Base-by-base conservation (phyloP, 2,329 filamentous ascomycete genomes). In the Neopestalotiopsis sp. region DNA sequence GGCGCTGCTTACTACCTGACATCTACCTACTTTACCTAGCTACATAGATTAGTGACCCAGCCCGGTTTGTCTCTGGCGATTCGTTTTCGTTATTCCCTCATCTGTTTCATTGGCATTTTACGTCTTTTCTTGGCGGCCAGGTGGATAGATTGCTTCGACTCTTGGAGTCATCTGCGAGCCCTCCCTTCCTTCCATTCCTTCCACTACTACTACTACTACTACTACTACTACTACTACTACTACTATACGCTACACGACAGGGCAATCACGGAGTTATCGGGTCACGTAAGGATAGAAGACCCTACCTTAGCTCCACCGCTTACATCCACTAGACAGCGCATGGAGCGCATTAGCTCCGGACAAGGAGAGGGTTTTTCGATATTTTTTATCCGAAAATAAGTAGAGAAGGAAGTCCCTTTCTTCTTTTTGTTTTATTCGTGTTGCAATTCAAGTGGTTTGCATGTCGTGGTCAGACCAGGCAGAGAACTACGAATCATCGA, bases 311-410 rank as follows among this genome's bases (percentile, higher is more conserved):
- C 63, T 34, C 63, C 63, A 66, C 49, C 42, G 24, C 45, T 28
- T 52, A 62, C 59, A 38, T 42, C 17, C 45, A 52, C 45, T 52
- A 52, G 45, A 52, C 45, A 52, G 45, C 45, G 45, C 45, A 64
- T n/a, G 61, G 59, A 45, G 24, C 34, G 61, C 61, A 49, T 64
- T 52, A 64, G 61, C 40, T 32, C 40, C 20, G 32, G 32, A 30
- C 59, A 62, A 13, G 30, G 59, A 62, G 59, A 34, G 30, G 10
- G 20, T 17, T 52, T 40, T 62, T 62, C 34, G 30, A 40, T 34
- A 20, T 42, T 61, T 62, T 40, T 34, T 20, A 40, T 62, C 30
- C 45, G 45, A 52, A 40, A 13, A 20, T 34, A n/a, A 62, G 12
- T 17, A 24, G 32, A 5, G 17, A 12, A 40, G 59, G n/a, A 32